Base-by-base conservation (phyloP, 2,329 filamentous ascomycete genomes). In the Sclerotinia trifoliorum region DNA sequence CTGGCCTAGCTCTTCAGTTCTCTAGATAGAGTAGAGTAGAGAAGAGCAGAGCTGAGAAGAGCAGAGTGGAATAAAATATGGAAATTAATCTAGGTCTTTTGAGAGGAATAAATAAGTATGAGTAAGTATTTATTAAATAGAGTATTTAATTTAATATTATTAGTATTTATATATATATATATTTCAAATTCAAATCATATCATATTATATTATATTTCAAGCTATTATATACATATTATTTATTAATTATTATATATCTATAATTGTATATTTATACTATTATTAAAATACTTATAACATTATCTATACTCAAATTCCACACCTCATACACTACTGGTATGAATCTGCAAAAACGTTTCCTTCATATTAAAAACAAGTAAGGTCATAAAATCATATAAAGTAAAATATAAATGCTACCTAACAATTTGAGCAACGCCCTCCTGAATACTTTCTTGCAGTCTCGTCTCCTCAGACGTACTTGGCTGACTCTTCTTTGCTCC, bases 401-500 rank as follows among this genome's bases (percentile, higher is more conserved):
- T 2, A 5, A 60, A 39, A 62, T 15, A 5, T n/a, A 46, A 51
- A 13, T n/a, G 1, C n/a, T 63, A 63, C 2, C 48, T 42, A 21
- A 39, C 7, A 17, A 51, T 15, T 24, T 51, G 60, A 17, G 46
- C 32, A 19, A 39, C 29, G 5, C 19, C 46, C n/a, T 51, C 60
- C 10, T 21, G 5, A 26, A 26, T 63, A 26, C 46, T 39, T 5
- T 26, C 8, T 35, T 26, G 46, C 32, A 63, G 17, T 4, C 46
- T 24, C 6, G 15, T 39, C 17, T 63, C 60, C 32, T 51, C 46
- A 1, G 7, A 24, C n/a, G n/a, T 39, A 19, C 15, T 21, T 5
- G 15, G n/a, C n/a, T 6, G 26, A 6, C 51, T n/a, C 7, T 52
- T 63, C 6, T 26, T 51, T 66, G 26, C 69, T 63, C 29, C 71